Percentiles rank a stretch among this genome's conserved stretches.
Evolutionary conservation across 2,329 filamentous ascomycete species (phyloP).

Genomic region (Colletotrichum zoysiae): DNA sequence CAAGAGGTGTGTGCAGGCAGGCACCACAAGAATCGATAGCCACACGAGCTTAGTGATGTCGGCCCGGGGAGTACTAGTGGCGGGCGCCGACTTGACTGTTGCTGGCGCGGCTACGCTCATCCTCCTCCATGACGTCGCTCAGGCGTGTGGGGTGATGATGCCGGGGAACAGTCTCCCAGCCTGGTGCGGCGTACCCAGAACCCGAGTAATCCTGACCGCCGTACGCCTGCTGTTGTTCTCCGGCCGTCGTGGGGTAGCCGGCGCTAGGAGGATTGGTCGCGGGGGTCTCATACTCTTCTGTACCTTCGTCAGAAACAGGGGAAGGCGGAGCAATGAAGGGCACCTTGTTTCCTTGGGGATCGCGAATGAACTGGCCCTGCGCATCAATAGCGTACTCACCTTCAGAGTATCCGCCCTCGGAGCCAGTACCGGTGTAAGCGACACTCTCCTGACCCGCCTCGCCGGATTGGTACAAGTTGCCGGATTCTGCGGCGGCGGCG

Average conservation of each 20-base stretch:
- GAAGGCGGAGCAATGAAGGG: conserved; percentile 62
- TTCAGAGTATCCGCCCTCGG: conserved; percentile 74
- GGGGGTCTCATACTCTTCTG: conserved; percentile 71
- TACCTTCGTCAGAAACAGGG: conserved; percentile 63
- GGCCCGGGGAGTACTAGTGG: conserved; percentile 23
- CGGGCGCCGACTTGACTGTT: conserved; percentile 64
- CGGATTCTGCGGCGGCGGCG: conserved; percentile 47
- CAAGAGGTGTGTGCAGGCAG: not conserved
- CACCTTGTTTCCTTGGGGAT: conserved; percentile 72
- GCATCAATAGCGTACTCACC: conserved; percentile 79
- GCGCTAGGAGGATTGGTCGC: conserved; percentile 55
- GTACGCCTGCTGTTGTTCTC: conserved; percentile 45
- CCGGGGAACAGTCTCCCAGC: conserved; percentile 81
- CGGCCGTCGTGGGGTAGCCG: conserved; percentile 53
- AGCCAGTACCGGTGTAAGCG: conserved; percentile 50
- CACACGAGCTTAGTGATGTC: not conserved
- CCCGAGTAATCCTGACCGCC: conserved; percentile 73
- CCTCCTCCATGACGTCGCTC: conserved; percentile 89
- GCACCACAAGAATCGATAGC: not conserved
- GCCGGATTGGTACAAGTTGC: conserved; percentile 44
- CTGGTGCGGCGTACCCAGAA: conserved; percentile 73
- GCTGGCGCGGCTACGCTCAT: conserved; percentile 82
- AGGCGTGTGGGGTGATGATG: conserved; percentile 91
- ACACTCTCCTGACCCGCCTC: conserved; percentile 33
- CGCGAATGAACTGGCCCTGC: conserved; percentile 70